Evolutionary conservation across 2,329 filamentous ascomycete genomes (phyloP).

Genomic region (Coniochaeta pulveracea): DNA sequence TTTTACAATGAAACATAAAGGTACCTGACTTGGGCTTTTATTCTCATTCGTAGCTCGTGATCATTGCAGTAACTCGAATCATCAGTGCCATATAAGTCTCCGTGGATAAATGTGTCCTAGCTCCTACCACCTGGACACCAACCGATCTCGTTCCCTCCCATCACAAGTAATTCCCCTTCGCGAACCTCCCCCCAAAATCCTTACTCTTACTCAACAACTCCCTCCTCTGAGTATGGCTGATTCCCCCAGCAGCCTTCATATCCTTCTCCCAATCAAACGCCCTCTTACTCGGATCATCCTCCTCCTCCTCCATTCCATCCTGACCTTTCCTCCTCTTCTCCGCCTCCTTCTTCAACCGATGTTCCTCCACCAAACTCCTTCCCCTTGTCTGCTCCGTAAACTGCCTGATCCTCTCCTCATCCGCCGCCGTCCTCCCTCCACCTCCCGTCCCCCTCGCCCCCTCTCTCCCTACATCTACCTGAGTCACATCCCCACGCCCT

Average conservation of each 20-base stretch:
- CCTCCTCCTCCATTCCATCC: slow-evolving; percentile 45
- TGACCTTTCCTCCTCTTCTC: slow-evolving; percentile 12
- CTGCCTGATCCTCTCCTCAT: slow-evolving; percentile 31
- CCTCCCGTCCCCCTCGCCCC: slow-evolving; percentile 33
- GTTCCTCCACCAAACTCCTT: slow-evolving; percentile 48
- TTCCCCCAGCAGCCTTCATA: slow-evolving; percentile 64
- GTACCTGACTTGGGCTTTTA: neutral
- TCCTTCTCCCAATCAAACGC: slow-evolving; percentile 91
- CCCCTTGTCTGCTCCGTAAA: slow-evolving; percentile 42
- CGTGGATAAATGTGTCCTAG: too few species aligned
- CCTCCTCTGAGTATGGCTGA: slow-evolving; percentile 61
- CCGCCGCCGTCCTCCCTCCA: slow-evolving; percentile 37
- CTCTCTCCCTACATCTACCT: slow-evolving; percentile 13
- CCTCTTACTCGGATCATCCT: slow-evolving; percentile 84
- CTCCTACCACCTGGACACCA: too few species aligned
- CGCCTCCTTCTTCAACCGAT: slow-evolving; percentile 26
- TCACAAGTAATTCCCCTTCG: slow-evolving; percentile 57
- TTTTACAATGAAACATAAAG: slow-evolving; percentile 2
- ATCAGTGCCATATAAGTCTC: too few species aligned
- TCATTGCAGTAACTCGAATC: too few species aligned
- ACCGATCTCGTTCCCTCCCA: slow-evolving; percentile 1
- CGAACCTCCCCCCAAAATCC: slow-evolving; percentile 74
- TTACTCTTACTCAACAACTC: slow-evolving; percentile 71
- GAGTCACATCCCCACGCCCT: slow-evolving; percentile 43
- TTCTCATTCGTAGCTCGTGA: too few species aligned